Percentiles rank a stretch among this genome's conserved stretches.
Conservation (phyloP, 164 flowering plant species). For the Vitis riparia region DNA sequence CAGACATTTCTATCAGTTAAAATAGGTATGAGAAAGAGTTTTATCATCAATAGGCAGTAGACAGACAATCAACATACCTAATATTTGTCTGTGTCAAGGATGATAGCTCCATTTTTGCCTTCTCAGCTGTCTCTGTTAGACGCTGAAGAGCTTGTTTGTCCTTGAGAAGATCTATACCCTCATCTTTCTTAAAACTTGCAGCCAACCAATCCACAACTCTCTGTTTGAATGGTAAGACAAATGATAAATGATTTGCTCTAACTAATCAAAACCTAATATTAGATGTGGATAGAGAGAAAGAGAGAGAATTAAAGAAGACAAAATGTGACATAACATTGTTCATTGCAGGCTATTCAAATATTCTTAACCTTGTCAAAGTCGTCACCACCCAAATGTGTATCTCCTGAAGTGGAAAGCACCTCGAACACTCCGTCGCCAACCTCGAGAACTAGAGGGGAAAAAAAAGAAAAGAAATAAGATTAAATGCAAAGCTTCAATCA, state of each 20-base stretch:
- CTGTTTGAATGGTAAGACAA: conserved; percentile 10
- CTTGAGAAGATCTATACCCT: conserved; percentile 44
- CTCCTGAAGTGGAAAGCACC: conserved; percentile 69
- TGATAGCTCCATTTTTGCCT: conserved; percentile 44
- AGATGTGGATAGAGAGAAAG: no score
- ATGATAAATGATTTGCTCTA: no score
- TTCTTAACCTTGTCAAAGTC: conserved; percentile 67
- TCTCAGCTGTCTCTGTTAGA: conserved; percentile 42
- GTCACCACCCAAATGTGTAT: conserved; percentile 68
- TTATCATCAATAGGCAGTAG: not conserved
- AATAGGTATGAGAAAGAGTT: not conserved
- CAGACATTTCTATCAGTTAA: conserved; percentile 7
- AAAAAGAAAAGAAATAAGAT: conserved; percentile 15
- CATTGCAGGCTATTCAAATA: not conserved
- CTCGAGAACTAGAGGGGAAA: conserved; percentile 22
- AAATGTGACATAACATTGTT: not conserved
- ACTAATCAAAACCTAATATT: no score
- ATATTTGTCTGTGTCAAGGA: conserved; percentile 4
- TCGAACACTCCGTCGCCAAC: conserved; percentile 79
- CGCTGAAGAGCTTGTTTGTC: conserved; percentile 12
- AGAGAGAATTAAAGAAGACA: no score
- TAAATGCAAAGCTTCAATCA: no score
- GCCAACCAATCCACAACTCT: conserved; percentile 48
- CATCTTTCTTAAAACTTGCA: conserved; percentile 29
- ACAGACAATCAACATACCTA: conserved; percentile 3